These are phyloP conservation scores for Salvia miltiorrhiza DNA, from an alignment of 257 asterid species.

Conservation along the genomic window DNA sequence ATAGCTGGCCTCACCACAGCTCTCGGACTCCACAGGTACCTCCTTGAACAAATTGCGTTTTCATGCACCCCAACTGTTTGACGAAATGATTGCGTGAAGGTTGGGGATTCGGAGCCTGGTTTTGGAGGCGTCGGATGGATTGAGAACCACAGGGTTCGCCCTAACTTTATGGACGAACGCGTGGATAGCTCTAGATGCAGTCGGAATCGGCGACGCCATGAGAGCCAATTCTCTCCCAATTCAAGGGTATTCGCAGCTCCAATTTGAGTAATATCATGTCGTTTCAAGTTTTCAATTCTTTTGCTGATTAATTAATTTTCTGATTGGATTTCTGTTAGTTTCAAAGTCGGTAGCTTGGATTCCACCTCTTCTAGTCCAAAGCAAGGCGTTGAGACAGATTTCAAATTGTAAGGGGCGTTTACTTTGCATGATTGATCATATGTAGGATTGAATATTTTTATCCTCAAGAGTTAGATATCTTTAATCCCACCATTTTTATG, in stretches of 20 bases:
- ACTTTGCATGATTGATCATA: too few species aligned
- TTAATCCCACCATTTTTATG: too few species aligned
- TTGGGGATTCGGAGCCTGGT: constrained; percentile 64
- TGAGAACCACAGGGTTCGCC: constrained; percentile 71
- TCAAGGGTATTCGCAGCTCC: constrained; percentile 54
- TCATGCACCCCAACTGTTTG: too few species aligned
- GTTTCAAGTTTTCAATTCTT: too few species aligned
- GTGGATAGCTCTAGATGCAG: constrained; percentile 78
- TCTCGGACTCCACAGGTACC: constrained; percentile 67
- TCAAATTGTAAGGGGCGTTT: constrained; percentile 36
- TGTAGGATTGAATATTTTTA: too few species aligned
- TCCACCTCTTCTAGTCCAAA: constrained; percentile 33
- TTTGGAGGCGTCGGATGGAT: constrained; percentile 65
- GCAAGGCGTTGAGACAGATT: constrained; percentile 17
- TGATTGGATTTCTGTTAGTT: constrained; percentile 12
- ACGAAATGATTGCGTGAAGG: too few species aligned
- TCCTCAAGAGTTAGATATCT: too few species aligned
- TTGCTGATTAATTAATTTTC: not conserved
- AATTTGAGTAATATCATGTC: too few species aligned
- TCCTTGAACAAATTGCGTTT: not conserved
- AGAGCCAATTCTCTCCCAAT: constrained; percentile 41
- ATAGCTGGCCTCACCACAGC: constrained; percentile 62
- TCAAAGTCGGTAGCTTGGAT: constrained; percentile 34
- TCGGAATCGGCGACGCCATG: constrained; percentile 58
- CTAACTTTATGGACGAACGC: constrained; percentile 67